Evolutionary conservation across 345 rosid species (phyloP).

Genomic region (Pistacia atlantica): DNA sequence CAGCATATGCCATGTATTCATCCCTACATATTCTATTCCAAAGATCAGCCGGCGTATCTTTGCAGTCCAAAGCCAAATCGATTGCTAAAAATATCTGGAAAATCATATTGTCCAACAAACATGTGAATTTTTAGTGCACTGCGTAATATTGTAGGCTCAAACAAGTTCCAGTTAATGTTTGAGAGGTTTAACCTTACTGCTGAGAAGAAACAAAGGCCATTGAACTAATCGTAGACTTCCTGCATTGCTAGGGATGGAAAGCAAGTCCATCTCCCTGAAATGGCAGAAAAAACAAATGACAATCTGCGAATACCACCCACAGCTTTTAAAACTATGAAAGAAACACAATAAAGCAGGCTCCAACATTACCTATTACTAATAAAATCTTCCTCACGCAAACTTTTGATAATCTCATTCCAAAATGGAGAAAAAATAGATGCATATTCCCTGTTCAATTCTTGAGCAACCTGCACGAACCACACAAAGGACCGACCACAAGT

Average conservation of each 20-base stretch:
- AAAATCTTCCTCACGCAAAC: conserved; percentile 96
- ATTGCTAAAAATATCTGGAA: conserved; percentile 86
- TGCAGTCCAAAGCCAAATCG: conserved; percentile 94
- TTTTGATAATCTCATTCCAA: conserved; percentile 97
- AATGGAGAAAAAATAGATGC: conserved; percentile 96
- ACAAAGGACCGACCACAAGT: conserved; percentile 1
- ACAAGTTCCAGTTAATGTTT: conserved; percentile 3
- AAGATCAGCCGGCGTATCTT: conserved; percentile 73
- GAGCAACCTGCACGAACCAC: conserved; percentile 58
- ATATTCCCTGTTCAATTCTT: conserved; percentile 65
- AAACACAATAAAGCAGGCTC: conserved; percentile 19
- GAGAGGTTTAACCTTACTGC: conserved; percentile 78
- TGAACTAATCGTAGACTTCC: conserved; percentile 93
- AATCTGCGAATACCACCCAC: conserved; percentile 2
- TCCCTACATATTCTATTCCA: conserved; percentile 85
- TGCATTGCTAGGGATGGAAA: conserved; percentile 85
- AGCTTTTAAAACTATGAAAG: conserved; percentile 12
- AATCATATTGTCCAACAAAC: conserved; percentile 15
- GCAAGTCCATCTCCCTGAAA: conserved; percentile 95
- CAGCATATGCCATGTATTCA: conserved; percentile 98
- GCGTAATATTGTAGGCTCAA: background rate
- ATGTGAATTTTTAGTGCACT: conserved; percentile 21
- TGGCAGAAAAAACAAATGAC: conserved; percentile 12
- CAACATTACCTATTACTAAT: conserved; percentile 74
- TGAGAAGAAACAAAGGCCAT: conserved; percentile 98